Percentiles rank a stretch among this genome's conserved stretches.
Evolutionary conservation across 768 basidiomycete species (phyloP).

Genomic region (Royoungia palumana): DNA sequence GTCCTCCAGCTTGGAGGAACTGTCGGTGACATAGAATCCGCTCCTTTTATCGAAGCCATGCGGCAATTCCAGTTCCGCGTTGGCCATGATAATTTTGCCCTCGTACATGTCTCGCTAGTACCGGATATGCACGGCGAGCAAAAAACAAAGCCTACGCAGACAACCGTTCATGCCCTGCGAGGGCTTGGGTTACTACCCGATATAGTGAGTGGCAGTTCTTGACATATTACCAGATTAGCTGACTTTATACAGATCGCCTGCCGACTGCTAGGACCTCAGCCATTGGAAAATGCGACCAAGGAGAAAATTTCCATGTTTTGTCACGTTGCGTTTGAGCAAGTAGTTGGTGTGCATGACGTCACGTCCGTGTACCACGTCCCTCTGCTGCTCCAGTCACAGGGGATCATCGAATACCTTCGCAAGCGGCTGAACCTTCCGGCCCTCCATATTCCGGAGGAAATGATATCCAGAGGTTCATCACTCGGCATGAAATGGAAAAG

Average conservation of each 20-base stretch:
- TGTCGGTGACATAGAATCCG: slow-evolving; percentile 97
- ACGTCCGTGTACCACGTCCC: slow-evolving; percentile 98
- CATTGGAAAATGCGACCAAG: slow-evolving; percentile 82
- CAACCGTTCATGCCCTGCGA: slow-evolving; percentile 89
- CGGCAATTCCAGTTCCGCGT: slow-evolving; percentile 99
- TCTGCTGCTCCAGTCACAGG: slow-evolving; percentile 85
- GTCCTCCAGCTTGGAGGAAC: slow-evolving; percentile 86
- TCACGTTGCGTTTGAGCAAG: slow-evolving; percentile 85
- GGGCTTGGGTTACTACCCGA: slow-evolving; percentile 93
- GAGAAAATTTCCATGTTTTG: slow-evolving; percentile 99
- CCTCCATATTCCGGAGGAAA: slow-evolving; percentile 51
- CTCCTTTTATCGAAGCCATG: slow-evolving; percentile 98
- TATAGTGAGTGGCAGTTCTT: slow-evolving; percentile 51
- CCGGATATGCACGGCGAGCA: slow-evolving; percentile 99
- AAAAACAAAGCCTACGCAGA: slow-evolving; percentile 99
- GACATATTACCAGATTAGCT: neutral
- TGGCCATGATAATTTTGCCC: slow-evolving; percentile 92
- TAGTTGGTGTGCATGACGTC: slow-evolving; percentile 94
- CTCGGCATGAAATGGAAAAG: slow-evolving; percentile 79
- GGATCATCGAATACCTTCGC: slow-evolving; percentile 80
- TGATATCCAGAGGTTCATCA: slow-evolving; percentile 57
- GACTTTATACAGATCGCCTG: slow-evolving; percentile 74
- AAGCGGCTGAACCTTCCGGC: slow-evolving; percentile 74
- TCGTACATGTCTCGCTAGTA: slow-evolving; percentile 96
- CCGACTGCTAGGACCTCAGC: slow-evolving; percentile 74